phyloP scores from a whole-genome alignment of 768 basidiomycete genomes.

The Boletus rubescentipes region DNA sequence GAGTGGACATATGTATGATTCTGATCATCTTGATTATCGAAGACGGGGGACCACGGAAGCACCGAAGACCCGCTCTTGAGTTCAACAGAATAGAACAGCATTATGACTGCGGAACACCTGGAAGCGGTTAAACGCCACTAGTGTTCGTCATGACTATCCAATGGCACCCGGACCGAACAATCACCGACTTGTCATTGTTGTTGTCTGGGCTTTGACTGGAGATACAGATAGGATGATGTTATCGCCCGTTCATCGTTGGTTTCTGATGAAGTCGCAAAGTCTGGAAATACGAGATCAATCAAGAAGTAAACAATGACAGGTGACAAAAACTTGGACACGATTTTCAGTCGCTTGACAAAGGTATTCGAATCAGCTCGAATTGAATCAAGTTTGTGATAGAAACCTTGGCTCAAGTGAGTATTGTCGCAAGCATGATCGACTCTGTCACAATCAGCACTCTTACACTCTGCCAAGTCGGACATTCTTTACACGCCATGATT shows the following conservation, averaged over 20 bases:
- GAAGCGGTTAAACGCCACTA: no score
- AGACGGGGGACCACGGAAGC: not conserved
- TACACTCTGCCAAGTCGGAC: not conserved
- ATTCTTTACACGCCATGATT: constrained; percentile 7
- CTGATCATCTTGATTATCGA: not conserved
- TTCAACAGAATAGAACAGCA: no score
- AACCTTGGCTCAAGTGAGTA: not conserved
- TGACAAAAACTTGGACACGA: no score
- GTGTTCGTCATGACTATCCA: no score
- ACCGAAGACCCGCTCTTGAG: not conserved
- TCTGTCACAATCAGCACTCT: not conserved
- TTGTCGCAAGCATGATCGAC: not conserved
- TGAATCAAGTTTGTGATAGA: not conserved
- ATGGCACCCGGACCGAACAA: no score
- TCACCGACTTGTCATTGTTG: no score
- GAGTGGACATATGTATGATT: not conserved
- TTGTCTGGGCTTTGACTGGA: not conserved
- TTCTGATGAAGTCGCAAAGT: no score
- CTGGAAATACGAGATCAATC: no score
- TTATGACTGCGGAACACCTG: no score
- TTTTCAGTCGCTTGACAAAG: not conserved
- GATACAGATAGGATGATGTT: not conserved
- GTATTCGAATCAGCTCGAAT: not conserved
- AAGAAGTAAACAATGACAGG: no score
- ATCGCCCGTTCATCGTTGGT: no score